Percentiles rank a stretch among this genome's conserved stretches.
Conservation (phyloP, 345 rosid species). For the Eucalyptus polybractea region DNA sequence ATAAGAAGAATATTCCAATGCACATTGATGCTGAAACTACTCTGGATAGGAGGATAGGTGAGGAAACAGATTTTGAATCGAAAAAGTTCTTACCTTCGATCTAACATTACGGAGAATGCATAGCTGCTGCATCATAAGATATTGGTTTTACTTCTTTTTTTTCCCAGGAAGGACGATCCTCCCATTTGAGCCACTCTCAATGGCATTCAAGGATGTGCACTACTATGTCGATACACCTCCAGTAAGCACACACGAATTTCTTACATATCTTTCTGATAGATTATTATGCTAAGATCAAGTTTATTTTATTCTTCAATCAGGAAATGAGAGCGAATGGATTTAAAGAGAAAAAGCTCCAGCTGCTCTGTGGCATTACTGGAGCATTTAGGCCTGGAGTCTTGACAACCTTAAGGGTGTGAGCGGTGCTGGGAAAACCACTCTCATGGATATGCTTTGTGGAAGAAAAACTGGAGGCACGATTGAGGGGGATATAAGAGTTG, state of each 20-base stretch:
- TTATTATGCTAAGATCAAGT: not conserved
- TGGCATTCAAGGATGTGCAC: slow-evolving; percentile 50
- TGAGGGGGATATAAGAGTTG: slow-evolving; percentile 61
- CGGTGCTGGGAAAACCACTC: slow-evolving; percentile 90
- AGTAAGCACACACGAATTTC: slow-evolving; percentile 14
- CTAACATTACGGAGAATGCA: not conserved
- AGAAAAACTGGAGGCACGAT: slow-evolving; percentile 69
- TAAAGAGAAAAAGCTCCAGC: slow-evolving; percentile 33
- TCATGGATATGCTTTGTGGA: slow-evolving; percentile 78
- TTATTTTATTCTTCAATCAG: slow-evolving; percentile 6
- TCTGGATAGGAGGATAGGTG: not conserved
- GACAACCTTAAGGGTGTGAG: slow-evolving; percentile 78
- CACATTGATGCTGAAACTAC: not conserved
- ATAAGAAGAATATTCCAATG: not conserved
- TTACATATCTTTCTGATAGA: not conserved
- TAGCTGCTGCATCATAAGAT: not conserved
- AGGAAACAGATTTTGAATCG: slow-evolving; percentile 6
- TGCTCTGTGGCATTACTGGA: slow-evolving; percentile 54
- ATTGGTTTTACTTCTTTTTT: not conserved
- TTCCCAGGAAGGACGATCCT: slow-evolving; percentile 43
- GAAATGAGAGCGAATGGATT: slow-evolving; percentile 44
- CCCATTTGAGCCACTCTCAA: slow-evolving; percentile 47
- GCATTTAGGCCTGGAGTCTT: slow-evolving; percentile 69
- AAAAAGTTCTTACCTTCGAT: not conserved
- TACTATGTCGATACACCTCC: slow-evolving; percentile 52